Evolutionary conservation across 2,329 filamentous ascomycete genomes (phyloP).

Genomic region (Pseudogymnoascus verrucosus): DNA sequence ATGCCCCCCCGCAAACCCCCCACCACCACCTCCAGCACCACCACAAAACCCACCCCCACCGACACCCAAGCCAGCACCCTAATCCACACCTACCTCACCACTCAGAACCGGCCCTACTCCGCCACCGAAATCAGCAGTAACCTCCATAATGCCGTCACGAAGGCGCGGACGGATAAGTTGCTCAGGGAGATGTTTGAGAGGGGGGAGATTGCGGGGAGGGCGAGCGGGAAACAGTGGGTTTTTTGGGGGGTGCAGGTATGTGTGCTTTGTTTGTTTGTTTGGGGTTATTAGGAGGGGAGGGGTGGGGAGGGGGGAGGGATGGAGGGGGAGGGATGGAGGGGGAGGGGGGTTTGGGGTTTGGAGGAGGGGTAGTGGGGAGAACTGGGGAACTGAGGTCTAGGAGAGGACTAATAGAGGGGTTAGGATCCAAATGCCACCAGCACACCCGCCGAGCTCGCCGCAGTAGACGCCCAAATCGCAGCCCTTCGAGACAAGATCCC

Average conservation of each 20-base stretch:
- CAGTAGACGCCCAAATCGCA: slow-evolving; percentile 41
- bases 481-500: slow-evolving; percentile 37
- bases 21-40: not conserved
- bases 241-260: slow-evolving; percentile 27
- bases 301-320: not conserved
- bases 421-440: slow-evolving; percentile 42
- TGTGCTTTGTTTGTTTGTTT: not conserved
- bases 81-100: slow-evolving; percentile 29
- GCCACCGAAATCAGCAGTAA: slow-evolving; percentile 51
- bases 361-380: not conserved
- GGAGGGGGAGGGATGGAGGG: not conserved
- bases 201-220: slow-evolving; percentile 47
- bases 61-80: slow-evolving; percentile 27
- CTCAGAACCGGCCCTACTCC: slow-evolving; percentile 33
- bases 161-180: slow-evolving; percentile 50
- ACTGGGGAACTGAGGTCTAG: not conserved
- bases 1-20: not conserved
- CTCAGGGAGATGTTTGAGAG: slow-evolving; percentile 56
- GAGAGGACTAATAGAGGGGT: not conserved
- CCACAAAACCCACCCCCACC: slow-evolving; percentile 18
- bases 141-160: slow-evolving; percentile 46
- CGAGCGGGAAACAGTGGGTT: slow-evolving; percentile 27
- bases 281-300: not conserved
- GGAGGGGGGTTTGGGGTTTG: not conserved
- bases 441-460: slow-evolving; percentile 39